These are phyloP conservation scores for Blastobotrys attinorum DNA, from an alignment of 805 yeast species.

Conservation along the genomic window DNA sequence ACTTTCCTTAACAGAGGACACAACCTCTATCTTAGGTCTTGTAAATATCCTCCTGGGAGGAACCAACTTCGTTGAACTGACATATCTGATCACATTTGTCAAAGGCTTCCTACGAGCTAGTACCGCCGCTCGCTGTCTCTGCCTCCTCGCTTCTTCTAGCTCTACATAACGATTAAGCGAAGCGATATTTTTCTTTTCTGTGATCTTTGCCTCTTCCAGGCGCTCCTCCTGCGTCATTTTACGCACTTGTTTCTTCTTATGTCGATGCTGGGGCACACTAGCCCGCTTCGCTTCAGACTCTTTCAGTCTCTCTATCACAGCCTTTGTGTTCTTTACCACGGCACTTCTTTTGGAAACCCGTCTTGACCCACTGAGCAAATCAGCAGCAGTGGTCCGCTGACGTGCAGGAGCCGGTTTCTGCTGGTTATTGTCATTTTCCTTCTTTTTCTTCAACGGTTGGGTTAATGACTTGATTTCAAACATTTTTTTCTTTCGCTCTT, in stretches of 20 bases:
- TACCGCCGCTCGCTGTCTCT: conserved; percentile 65
- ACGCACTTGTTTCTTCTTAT: conserved; percentile 15
- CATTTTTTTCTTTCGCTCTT: conserved; percentile 26
- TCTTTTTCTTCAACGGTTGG: conserved; percentile 24
- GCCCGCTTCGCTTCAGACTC: conserved; percentile 55
- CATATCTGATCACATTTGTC: conserved; percentile 48
- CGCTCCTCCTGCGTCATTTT: conserved; percentile 61
- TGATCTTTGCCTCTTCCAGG: conserved; percentile 74
- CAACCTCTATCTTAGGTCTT: too few relatives aligned
- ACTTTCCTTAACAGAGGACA: not conserved
- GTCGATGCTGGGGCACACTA: not conserved
- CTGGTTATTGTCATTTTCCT: conserved; percentile 17
- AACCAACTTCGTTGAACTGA: conserved; percentile 41
- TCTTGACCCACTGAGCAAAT: conserved; percentile 45
- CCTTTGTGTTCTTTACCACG: conserved; percentile 68
- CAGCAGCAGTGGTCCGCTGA: conserved; percentile 28
- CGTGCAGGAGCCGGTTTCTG: conserved; percentile 27
- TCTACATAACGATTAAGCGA: conserved; percentile 74
- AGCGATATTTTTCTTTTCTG: conserved; percentile 67
- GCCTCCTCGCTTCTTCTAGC: conserved; percentile 75
- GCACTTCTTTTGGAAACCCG: conserved; percentile 72
- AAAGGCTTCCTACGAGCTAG: conserved; percentile 57
- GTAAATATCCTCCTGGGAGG: conserved; percentile 39
- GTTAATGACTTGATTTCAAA: conserved; percentile 31
- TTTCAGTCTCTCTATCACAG: conserved; percentile 63